phyloP scores from a whole-genome alignment of 352 stramenopile genomes.

The Pythium sukuiense region DNA sequence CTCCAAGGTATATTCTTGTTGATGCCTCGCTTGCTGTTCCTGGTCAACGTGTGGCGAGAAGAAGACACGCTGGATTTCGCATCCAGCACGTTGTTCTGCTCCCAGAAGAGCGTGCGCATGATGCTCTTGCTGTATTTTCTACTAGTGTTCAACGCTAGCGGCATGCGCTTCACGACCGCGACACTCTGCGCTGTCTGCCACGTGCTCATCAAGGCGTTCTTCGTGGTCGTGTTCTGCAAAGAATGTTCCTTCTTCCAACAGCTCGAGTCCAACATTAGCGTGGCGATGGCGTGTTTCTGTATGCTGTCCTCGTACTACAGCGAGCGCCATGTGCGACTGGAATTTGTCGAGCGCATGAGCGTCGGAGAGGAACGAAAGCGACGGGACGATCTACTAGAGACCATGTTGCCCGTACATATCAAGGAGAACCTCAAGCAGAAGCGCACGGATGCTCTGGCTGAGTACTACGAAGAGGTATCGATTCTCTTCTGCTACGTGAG shows the following conservation, averaged over 20 bases:
- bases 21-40: slow-evolving; percentile 48
- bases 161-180: slow-evolving; percentile 68
- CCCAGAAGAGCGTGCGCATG: slow-evolving; percentile 54
- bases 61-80: slow-evolving; percentile 24
- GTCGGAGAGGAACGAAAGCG: slow-evolving; percentile 72
- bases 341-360: slow-evolving; percentile 61
- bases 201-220: slow-evolving; percentile 45
- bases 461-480: slow-evolving; percentile 80
- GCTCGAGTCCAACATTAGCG: slow-evolving; percentile 49
- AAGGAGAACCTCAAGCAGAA: slow-evolving; percentile 77
- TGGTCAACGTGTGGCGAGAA: slow-evolving; percentile 32
- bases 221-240: slow-evolving; percentile 53
- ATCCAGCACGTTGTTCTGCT: slow-evolving; percentile 45
- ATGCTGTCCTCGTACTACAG: slow-evolving; percentile 68
- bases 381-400: slow-evolving; percentile 67
- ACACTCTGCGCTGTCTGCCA: slow-evolving; percentile 49
- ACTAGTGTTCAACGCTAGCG: slow-evolving; percentile 59
- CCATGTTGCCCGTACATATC: slow-evolving; percentile 75
- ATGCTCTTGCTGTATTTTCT: slow-evolving; percentile 60
- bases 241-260: slow-evolving; percentile 47
- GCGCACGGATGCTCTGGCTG: slow-evolving; percentile 56
- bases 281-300: slow-evolving; percentile 63
- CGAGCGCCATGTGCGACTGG: slow-evolving; percentile 58
- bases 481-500: slow-evolving; percentile 84
- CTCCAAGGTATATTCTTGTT: slow-evolving; percentile 48